A percentile compares a stretch with the other conserved stretches of the same genome.
Conservation (phyloP, 1,284 basidiomycete species). For the Moesziomyces parantarcticus region DNA sequence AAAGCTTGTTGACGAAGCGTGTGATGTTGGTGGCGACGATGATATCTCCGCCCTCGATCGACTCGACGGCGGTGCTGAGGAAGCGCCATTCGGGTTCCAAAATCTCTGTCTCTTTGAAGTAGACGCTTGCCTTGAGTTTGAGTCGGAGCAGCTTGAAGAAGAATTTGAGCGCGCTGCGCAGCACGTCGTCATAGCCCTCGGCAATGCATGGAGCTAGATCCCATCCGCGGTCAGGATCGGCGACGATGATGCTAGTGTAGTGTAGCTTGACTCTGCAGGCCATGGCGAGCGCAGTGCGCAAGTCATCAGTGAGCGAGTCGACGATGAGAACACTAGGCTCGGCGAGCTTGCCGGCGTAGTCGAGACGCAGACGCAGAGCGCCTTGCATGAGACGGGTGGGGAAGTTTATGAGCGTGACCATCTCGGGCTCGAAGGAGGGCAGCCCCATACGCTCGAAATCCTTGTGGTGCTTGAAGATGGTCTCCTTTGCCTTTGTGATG, state of each 20-base stretch:
- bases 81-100: conserved; percentile 97
- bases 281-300: conserved; percentile 89
- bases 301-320: conserved; percentile 93
- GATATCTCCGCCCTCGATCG: conserved; percentile 86
- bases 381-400: conserved; percentile 94
- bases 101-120: conserved; percentile 97
- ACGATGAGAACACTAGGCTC: conserved; percentile 87
- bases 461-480: conserved; percentile 82
- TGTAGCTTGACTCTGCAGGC: conserved; percentile 94
- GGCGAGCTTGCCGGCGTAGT: conserved; percentile 84
- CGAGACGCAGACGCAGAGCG: conserved; percentile 85
- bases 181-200: conserved; percentile 87
- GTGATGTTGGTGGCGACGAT: conserved; percentile 77
- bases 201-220: conserved; percentile 85
- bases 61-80: conserved; percentile 90
- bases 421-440: conserved; percentile 89
- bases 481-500: conserved; percentile 85
- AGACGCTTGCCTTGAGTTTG: conserved; percentile 94
- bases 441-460: conserved; percentile 85
- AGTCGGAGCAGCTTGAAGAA: conserved; percentile 95
- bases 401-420: conserved; percentile 93
- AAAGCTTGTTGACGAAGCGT: conserved; percentile 69
- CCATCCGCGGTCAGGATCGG: conserved; percentile 89
- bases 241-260: conserved; percentile 85
- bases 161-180: conserved; percentile 85